Conservation (phyloP, 2,329 filamentous ascomycete genomes). For the Pseudogymnoascus sp. region DNA sequence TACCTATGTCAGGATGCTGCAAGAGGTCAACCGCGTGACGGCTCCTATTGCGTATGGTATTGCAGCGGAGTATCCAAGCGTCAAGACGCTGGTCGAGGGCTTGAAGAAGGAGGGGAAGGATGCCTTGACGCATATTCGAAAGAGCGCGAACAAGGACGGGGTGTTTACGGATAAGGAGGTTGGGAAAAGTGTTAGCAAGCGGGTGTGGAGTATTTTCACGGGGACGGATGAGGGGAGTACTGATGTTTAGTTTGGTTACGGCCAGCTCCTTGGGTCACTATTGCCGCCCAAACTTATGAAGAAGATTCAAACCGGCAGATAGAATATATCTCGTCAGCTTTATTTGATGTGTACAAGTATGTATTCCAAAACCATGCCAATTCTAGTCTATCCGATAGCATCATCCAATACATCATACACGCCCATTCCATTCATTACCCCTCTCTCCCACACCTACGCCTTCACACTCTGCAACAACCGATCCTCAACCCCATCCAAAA, state of each 20-base stretch:
- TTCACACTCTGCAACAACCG: slow-evolving; percentile 57
- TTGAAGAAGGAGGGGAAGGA: slow-evolving; percentile 53
- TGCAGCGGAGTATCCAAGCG: slow-evolving; percentile 51
- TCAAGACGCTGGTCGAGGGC: slow-evolving; percentile 51
- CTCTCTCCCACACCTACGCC: slow-evolving; percentile 17
- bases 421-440: not conserved
- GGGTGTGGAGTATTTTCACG: slow-evolving; percentile 55
- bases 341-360: not conserved
- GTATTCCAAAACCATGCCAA: not conserved
- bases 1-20: slow-evolving; percentile 68
- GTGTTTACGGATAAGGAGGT: slow-evolving; percentile 47
- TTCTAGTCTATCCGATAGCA: not conserved
- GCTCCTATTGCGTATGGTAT: slow-evolving; percentile 67
- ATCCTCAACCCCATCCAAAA: slow-evolving; percentile 81
- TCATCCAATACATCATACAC: not conserved
- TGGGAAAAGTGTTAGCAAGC: slow-evolving; percentile 52
- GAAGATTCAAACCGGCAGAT: not conserved
- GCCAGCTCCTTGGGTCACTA: not conserved
- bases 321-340: not conserved
- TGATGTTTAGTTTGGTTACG: slow-evolving; percentile 3
- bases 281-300: not conserved
- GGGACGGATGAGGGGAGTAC: slow-evolving; percentile 46
- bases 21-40: slow-evolving; percentile 67
- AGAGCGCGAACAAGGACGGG: slow-evolving; percentile 52
- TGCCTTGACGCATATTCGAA: slow-evolving; percentile 55